These are phyloP conservation scores for Rhizopus delemar DNA, from an alignment of 371 early-diverging fungal genomes.

Conservation along the genomic window DNA sequence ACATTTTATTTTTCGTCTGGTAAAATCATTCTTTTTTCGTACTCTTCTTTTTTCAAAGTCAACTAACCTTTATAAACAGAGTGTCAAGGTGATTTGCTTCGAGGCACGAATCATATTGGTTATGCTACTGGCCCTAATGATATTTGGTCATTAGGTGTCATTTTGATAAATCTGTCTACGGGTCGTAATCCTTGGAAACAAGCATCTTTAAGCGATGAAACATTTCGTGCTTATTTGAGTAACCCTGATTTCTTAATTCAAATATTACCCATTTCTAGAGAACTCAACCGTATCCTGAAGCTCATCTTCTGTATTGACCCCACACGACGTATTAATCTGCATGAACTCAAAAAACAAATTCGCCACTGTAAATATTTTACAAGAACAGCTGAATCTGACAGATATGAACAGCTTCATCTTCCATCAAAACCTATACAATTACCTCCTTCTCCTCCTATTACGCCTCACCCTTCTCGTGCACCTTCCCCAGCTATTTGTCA, in stretches of 20 bases:
- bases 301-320: slow-evolving; percentile 77
- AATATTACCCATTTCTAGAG: slow-evolving; percentile 71
- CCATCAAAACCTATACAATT: slow-evolving; percentile 5
- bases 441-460: slow-evolving; percentile 31
- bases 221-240: slow-evolving; percentile 66
- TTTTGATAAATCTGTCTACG: slow-evolving; percentile 77
- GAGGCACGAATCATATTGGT: slow-evolving; percentile 39
- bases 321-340: slow-evolving; percentile 64
- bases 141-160: slow-evolving; percentile 83
- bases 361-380: slow-evolving; percentile 63
- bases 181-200: slow-evolving; percentile 84
- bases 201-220: slow-evolving; percentile 70
- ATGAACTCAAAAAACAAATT: slow-evolving; percentile 62
- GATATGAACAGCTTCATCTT: slow-evolving; percentile 13
- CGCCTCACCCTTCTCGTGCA: slow-evolving; percentile 8
- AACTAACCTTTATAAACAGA: slow-evolving; percentile 45
- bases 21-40: slow-evolving; percentile 22
- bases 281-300: slow-evolving; percentile 70
- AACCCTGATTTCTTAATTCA: slow-evolving; percentile 65
- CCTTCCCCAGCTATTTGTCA: slow-evolving; percentile 7
- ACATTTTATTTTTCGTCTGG: slow-evolving; percentile 92
- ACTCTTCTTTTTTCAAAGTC: background rate
- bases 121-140: slow-evolving; percentile 80
- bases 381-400: slow-evolving; percentile 35
- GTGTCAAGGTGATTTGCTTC: slow-evolving; percentile 67